Percentiles rank a stretch among this genome's conserved stretches.
Conservation (phyloP, 805 yeast species). For the Kluyveromyces dobzhanskii region DNA sequence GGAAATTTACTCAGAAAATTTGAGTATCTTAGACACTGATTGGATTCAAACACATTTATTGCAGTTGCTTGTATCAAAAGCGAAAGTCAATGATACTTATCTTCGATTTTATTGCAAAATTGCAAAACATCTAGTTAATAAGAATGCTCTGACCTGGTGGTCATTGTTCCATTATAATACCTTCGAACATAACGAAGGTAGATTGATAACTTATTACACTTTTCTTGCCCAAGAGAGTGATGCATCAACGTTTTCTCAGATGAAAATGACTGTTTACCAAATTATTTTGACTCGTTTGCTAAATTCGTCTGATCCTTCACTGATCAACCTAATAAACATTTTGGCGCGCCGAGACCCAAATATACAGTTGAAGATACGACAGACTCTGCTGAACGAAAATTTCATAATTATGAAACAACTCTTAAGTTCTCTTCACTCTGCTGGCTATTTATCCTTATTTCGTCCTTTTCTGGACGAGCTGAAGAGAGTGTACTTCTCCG, state of each 20-base stretch:
- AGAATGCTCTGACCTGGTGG: slow-evolving; percentile 25
- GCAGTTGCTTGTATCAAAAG: slow-evolving; percentile 13
- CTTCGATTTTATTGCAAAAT: slow-evolving; percentile 20
- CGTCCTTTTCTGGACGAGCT: slow-evolving; percentile 9
- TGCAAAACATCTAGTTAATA: slow-evolving; percentile 17
- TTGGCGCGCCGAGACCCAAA: slow-evolving; percentile 15
- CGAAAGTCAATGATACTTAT: slow-evolving; percentile 12
- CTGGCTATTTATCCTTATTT: slow-evolving; percentile 11
- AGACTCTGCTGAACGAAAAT: slow-evolving; percentile 1
- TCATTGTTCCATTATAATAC: slow-evolving; percentile 21
- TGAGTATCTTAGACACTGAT: slow-evolving; percentile 6
- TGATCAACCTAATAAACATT: slow-evolving; percentile 10
- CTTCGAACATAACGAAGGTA: slow-evolving; percentile 9
- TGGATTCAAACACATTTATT: slow-evolving; percentile 22
- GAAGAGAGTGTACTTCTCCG: slow-evolving; percentile 6
- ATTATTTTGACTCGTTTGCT: slow-evolving; percentile 6
- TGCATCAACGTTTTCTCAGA: slow-evolving; percentile 13
- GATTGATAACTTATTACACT: slow-evolving; percentile 13
- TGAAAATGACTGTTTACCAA: slow-evolving; percentile 16
- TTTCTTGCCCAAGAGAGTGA: slow-evolving; percentile 18
- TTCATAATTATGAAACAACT: slow-evolving; percentile 10
- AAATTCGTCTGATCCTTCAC: slow-evolving; percentile 5
- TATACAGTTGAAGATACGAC: slow-evolving; percentile 2
- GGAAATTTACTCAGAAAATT: slow-evolving; percentile 4
- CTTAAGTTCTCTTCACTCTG: slow-evolving; percentile 10